Percentiles rank a stretch among this genome's conserved stretches.
Conservation (phyloP, 2,329 filamentous ascomycete species). For the Lasiodiplodia gonubiensis region DNA sequence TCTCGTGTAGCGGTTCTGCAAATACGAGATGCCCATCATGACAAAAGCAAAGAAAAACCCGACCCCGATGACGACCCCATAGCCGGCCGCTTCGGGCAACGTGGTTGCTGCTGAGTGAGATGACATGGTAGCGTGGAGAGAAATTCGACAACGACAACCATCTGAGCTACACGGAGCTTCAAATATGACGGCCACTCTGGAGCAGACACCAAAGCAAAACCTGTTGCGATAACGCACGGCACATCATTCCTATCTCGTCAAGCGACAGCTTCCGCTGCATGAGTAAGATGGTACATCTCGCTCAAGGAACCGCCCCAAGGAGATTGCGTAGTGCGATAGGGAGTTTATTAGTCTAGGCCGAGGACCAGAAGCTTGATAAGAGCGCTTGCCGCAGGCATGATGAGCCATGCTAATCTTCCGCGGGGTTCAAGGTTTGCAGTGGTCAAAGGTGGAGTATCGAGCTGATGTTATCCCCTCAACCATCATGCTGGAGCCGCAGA, state of each 20-base stretch:
- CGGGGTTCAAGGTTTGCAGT: constrained; percentile 4
- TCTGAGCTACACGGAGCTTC: neutral
- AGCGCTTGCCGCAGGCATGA: neutral
- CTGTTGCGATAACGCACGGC: neutral
- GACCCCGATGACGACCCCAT: constrained; percentile 42
- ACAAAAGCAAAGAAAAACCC: constrained; percentile 43
- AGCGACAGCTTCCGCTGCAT: no score
- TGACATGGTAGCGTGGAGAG: constrained; percentile 1
- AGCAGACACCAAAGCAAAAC: neutral
- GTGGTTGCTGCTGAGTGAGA: constrained; percentile 11
- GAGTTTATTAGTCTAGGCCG: neutral
- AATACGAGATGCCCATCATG: constrained; percentile 45
- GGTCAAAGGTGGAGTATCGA: constrained; percentile 2
- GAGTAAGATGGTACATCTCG: neutral
- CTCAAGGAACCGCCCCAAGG: no score
- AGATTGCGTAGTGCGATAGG: no score
- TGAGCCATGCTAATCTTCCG: constrained; percentile 1
- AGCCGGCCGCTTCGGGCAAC: constrained; percentile 31
- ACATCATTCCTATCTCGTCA: no score
- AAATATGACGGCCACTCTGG: neutral
- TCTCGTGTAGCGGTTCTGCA: constrained; percentile 44
- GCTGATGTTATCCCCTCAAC: constrained; percentile 12
- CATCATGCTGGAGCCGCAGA: neutral
- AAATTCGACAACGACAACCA: neutral
- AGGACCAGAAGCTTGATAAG: constrained; percentile 21